Evolutionary conservation across 148 eudicot genomes (phyloP).

Genomic region (Cornus controversa): DNA sequence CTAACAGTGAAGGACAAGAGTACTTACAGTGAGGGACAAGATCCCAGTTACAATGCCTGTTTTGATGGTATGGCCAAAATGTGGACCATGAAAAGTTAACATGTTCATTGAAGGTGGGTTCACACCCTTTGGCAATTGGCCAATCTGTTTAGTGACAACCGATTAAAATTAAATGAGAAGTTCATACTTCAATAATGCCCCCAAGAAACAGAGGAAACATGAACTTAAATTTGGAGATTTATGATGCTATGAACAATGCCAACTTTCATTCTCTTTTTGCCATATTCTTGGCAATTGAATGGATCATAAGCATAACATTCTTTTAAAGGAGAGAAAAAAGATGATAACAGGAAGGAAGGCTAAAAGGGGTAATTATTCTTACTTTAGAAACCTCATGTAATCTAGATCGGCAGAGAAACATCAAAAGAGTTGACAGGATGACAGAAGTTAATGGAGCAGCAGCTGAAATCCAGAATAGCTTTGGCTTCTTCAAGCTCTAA

Average conservation of each 20-base stretch:
- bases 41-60: slow-evolving; percentile 77
- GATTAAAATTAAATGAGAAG: not conserved
- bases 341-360: not conserved
- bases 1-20: slow-evolving; percentile 71
- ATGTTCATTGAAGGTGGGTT: slow-evolving; percentile 70
- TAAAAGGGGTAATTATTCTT: slow-evolving; percentile 21
- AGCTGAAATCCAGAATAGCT: slow-evolving; percentile 78
- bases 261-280: not conserved
- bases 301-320: too few species aligned
- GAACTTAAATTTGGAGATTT: not conserved
- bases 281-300: not conserved
- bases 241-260: not conserved
- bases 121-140: slow-evolving; percentile 66
- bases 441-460: slow-evolving; percentile 78
- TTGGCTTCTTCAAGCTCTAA: slow-evolving; percentile 65
- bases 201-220: not conserved
- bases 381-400: slow-evolving; percentile 47
- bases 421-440: slow-evolving; percentile 58
- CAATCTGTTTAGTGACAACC: slow-evolving; percentile 47
- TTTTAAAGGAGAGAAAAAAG: too few species aligned
- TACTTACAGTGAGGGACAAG: slow-evolving; percentile 74
- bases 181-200: not conserved
- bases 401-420: slow-evolving; percentile 42
- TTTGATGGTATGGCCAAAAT: slow-evolving; percentile 52
- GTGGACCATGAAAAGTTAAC: slow-evolving; percentile 53